A percentile compares a stretch with the other conserved stretches of the same genome.
Conservation (phyloP, 2,329 filamentous ascomycete species). For the Penicillium sp. region DNA sequence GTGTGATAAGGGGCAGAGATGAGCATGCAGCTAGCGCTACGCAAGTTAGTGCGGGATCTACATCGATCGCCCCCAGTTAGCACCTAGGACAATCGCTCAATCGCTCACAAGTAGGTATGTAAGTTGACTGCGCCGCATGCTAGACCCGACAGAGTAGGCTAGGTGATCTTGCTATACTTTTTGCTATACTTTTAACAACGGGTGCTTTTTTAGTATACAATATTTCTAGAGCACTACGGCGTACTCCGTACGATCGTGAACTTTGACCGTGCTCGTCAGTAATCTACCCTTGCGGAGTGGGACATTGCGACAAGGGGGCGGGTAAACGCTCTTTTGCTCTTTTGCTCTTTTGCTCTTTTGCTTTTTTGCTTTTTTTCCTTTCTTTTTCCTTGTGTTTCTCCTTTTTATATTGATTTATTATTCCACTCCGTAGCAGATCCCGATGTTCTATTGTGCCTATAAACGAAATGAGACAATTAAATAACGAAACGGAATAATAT, state of each 20-base stretch:
- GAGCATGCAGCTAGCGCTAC: neutral
- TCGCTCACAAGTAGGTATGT: neutral
- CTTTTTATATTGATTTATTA: neutral
- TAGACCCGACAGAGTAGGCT: neutral
- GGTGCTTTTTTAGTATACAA: too few relatives aligned
- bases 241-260: neutral
- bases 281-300: neutral
- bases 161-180: neutral
- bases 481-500: conserved; percentile 2
- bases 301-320: neutral
- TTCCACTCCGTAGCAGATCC: neutral
- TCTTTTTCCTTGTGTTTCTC: neutral
- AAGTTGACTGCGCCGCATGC: conserved; percentile 9
- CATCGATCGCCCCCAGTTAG: conserved; percentile 1
- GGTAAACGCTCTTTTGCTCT: neutral
- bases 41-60: conserved; percentile 1
- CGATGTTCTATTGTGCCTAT: neutral
- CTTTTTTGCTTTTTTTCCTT: neutral
- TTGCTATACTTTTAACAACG: neutral
- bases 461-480: neutral
- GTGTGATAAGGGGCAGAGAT: neutral
- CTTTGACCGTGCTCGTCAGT: neutral
- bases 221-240: neutral
- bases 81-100: too few relatives aligned
- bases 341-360: neutral